Evolutionary conservation across 768 basidiomycete species (phyloP), one percentile per base, ranked within the genome.

Genomic region (Rhodosporidiobolus sp.): DNA sequence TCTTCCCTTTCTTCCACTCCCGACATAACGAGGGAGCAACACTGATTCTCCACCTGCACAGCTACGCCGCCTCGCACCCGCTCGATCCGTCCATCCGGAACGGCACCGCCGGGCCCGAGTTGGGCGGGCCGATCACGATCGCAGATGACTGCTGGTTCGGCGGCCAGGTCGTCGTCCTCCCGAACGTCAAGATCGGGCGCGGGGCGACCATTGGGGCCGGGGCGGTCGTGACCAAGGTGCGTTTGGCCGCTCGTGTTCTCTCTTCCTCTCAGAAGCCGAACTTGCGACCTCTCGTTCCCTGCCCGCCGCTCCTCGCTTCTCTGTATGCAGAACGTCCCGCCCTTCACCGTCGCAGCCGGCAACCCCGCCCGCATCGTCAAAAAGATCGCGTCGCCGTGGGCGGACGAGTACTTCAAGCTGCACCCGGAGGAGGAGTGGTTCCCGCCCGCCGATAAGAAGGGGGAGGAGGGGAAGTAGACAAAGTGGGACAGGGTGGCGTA

Each of bases 111-210:
- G 80, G 80, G 1, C 74, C 75, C 43, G 81, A 83, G 73, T 76
- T 70, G 66, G 79, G 80, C 26, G 76, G 76, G 45, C 77, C 80
- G 22, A 79, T 83, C 53, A 61, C 43, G 3, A 80, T 83, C 30
- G 82, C 79, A 11, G 72, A 80, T 22, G 82, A 83, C 67, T 80
- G 79, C 69, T 83, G 82, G 82, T 76, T 83, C 34, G 81, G 81
- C 0, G 82, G 79, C 0, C 71, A 73, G 22, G 81, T 77, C 0
- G 77, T 45, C 22, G 65, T 83, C 32, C 56, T 78, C 4, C 76
- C 79, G 4, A 79, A 80, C 6, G 79, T 82, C 4, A 80, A 71
- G 30, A 79, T 83, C 20, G 82, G 82, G 0, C 55, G 78, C 34
- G 82, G 82, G 0, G 48, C 32, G 0, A 79, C 79, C 5, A 72